Conservation (phyloP, 2,329 filamentous ascomycete species). For the Myriosclerotinia duriaeana region DNA sequence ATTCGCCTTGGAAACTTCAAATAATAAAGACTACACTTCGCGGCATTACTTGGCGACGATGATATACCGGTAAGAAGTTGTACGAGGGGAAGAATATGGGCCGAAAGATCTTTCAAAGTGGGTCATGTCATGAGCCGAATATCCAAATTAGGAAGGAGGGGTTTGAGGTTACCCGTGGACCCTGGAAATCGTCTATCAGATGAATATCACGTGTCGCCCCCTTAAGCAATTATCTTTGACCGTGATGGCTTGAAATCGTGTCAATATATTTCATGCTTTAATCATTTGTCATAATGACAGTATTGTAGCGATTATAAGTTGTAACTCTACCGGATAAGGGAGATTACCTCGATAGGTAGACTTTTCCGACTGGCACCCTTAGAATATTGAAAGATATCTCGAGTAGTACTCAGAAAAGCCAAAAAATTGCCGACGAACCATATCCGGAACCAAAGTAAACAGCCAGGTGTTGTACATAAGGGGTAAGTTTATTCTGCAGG, state of each 20-base stretch:
- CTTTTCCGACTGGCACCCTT: not conserved
- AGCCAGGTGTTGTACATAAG: no score
- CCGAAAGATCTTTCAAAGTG: not conserved
- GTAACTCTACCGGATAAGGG: not conserved
- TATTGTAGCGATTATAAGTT: no score
- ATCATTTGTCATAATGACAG: no score
- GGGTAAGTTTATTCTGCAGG: no score
- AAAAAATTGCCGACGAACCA: not conserved
- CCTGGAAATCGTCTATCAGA: not conserved
- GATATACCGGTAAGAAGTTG: not conserved
- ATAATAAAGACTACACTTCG: not conserved
- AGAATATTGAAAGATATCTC: not conserved
- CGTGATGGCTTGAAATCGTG: not conserved
- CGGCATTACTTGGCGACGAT: not conserved
- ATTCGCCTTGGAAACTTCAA: constrained; percentile 7
- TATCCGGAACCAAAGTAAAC: not conserved
- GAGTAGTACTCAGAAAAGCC: not conserved
- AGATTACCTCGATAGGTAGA: not conserved
- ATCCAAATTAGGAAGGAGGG: constrained; percentile 9
- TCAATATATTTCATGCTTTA: not conserved
- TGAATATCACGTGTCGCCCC: not conserved
- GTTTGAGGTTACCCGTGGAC: not conserved
- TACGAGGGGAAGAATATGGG: not conserved
- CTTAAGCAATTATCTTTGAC: not conserved
- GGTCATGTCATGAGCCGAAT: not conserved